Evolutionary conservation across 2,329 filamentous ascomycete genomes (phyloP).

Genomic region (Neofusicoccum sp.): DNA sequence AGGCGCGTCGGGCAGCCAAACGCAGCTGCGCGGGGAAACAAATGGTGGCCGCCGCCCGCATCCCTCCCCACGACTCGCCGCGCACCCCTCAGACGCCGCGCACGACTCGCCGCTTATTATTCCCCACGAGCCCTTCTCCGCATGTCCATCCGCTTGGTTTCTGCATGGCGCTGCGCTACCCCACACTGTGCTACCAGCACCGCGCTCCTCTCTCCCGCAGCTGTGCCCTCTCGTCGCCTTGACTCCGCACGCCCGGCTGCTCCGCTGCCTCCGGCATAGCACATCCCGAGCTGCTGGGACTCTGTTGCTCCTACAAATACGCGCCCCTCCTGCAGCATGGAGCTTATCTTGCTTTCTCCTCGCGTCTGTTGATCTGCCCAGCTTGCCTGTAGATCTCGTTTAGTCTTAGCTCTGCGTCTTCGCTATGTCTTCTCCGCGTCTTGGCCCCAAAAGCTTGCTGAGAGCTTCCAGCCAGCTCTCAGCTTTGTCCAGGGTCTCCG

Average conservation of each 20-base stretch:
- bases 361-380: background rate
- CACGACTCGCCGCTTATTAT: background rate
- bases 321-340: background rate
- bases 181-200: slow-evolving; percentile 6
- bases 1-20: background rate
- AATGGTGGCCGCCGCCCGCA: background rate
- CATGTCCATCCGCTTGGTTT: background rate
- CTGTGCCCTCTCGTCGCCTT: background rate
- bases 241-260: slow-evolving; percentile 14
- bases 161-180: background rate
- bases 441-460: slow-evolving; percentile 25
- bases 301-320: background rate
- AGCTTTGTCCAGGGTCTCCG: slow-evolving; percentile 19
- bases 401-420: background rate
- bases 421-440: slow-evolving; percentile 22
- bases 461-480: slow-evolving; percentile 24
- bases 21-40: background rate
- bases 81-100: background rate
- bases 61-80: background rate
- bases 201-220: background rate
- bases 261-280: background rate
- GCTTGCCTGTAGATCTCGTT: background rate
- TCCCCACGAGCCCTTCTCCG: background rate
- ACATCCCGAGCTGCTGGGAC: background rate
- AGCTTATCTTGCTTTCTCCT: background rate